These are phyloP conservation scores for Chenopodium berlandieri DNA, from an alignment of 148 eudicot species.

Conservation along the genomic window DNA sequence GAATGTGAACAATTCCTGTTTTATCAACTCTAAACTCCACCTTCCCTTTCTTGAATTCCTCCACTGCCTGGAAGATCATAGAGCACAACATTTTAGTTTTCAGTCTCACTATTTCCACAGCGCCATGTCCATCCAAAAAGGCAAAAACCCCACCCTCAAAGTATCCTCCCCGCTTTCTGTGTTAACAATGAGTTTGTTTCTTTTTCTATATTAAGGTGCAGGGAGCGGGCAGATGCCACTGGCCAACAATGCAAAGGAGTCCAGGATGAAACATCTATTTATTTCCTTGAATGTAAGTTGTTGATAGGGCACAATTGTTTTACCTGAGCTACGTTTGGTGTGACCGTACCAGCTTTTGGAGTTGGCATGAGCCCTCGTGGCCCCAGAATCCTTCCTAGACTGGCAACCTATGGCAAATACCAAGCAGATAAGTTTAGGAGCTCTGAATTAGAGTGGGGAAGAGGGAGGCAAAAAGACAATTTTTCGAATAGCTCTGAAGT, in stretches of 20 bases:
- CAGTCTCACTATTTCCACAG: background rate
- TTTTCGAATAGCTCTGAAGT: background rate
- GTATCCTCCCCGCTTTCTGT: background rate
- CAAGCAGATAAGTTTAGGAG: background rate
- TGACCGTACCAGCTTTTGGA: slow-evolving; percentile 97
- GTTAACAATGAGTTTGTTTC: background rate
- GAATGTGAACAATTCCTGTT: slow-evolving; percentile 96
- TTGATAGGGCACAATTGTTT: background rate
- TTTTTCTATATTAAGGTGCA: background rate
- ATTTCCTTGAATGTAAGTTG: background rate
- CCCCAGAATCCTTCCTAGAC: slow-evolving; percentile 84
- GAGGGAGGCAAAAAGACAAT: background rate
- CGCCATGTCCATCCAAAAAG: background rate
- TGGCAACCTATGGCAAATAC: slow-evolving; percentile 62
- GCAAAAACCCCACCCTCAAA: background rate
- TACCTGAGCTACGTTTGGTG: slow-evolving; percentile 93
- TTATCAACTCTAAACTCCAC: slow-evolving; percentile 95
- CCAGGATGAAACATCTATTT: background rate
- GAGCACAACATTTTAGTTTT: background rate
- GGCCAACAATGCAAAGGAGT: background rate
- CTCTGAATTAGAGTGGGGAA: background rate
- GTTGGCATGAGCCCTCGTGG: slow-evolving; percentile 99
- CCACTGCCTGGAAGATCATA: slow-evolving; percentile 61
- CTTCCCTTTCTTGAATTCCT: slow-evolving; percentile 95
- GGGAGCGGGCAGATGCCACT: background rate